Percentiles rank a stretch among this genome's conserved stretches.
These are phyloP conservation scores for Plasmodium berghei DNA, from an alignment of 169 alveolate genomes.

Conservation along the genomic window DNA sequence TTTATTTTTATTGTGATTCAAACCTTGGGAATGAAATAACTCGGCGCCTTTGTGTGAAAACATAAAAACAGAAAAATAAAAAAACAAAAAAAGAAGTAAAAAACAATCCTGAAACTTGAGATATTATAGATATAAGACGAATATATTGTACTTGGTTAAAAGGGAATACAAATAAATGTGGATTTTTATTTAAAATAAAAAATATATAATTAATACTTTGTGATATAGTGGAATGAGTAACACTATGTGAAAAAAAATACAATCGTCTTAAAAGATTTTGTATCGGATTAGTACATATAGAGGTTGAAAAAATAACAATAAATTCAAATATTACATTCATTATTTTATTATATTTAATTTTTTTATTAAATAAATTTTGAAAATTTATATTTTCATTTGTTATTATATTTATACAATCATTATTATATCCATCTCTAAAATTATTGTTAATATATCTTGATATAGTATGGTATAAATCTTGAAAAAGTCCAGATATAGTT, in stretches of 20 bases:
- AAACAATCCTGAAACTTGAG: constrained; percentile 57
- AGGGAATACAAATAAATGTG: constrained; percentile 56
- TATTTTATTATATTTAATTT: constrained; percentile 38
- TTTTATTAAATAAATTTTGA: constrained; percentile 39
- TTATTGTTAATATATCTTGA: constrained; percentile 63
- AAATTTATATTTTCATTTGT: constrained; percentile 38
- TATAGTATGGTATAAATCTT: constrained; percentile 35
- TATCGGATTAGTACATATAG: constrained; percentile 64
- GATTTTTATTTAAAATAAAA: constrained; percentile 36
- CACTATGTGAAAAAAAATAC: constrained; percentile 49
- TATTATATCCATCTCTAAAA: constrained; percentile 72
- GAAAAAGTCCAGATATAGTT: constrained; percentile 50
- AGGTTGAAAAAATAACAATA: constrained; percentile 52
- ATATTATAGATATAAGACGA: constrained; percentile 37
- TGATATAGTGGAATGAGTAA: constrained; percentile 23
- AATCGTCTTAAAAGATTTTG: constrained; percentile 44
- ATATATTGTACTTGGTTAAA: constrained; percentile 33
- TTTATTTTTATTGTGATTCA: background rate
- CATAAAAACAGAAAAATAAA: constrained; percentile 54
- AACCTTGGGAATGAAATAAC: constrained; percentile 65
- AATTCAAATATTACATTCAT: constrained; percentile 57
- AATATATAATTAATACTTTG: constrained; percentile 25
- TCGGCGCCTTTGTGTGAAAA: constrained; percentile 48
- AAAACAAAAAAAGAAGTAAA: constrained; percentile 42
- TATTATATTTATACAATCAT: constrained; percentile 72